Conservation (phyloP, 768 basidiomycete genomes). For the Hygrophorus pudorinus region DNA sequence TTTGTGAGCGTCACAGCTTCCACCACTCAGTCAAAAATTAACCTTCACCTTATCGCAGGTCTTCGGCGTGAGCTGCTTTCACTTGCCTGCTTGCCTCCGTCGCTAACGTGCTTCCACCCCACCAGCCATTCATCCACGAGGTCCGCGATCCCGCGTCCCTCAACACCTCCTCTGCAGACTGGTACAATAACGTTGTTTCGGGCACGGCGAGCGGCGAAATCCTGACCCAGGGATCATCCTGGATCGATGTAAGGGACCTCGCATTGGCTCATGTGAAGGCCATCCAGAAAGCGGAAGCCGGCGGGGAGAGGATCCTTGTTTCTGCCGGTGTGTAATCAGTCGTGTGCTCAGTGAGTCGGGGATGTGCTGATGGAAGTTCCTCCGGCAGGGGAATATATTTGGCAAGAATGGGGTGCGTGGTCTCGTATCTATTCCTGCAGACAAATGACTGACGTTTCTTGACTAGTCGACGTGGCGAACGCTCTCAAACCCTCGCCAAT, state of each 20-base stretch:
- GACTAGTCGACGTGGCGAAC: slow-evolving; percentile 28
- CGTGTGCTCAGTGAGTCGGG: neutral
- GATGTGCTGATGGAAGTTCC: neutral
- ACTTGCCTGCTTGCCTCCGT: neutral
- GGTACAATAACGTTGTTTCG: slow-evolving; percentile 19
- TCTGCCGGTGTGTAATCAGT: neutral
- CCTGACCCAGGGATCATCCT: slow-evolving; percentile 13
- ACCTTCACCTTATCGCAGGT: slow-evolving; percentile 14
- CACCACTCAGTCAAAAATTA: neutral
- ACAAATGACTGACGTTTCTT: neutral
- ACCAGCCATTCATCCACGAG: slow-evolving; percentile 35
- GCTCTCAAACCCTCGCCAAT: slow-evolving; percentile 20
- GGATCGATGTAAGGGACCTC: slow-evolving; percentile 37
- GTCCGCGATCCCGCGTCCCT: slow-evolving; percentile 23
- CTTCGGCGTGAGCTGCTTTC: slow-evolving; percentile 18
- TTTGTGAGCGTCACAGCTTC: slow-evolving; percentile 22
- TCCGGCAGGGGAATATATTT: slow-evolving; percentile 11
- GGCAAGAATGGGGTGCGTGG: slow-evolving; percentile 21
- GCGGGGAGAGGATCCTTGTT: slow-evolving; percentile 37
- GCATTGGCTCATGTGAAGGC: slow-evolving; percentile 39
- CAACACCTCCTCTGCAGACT: slow-evolving; percentile 26
- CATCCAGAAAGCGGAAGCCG: slow-evolving; percentile 33
- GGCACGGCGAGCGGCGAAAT: slow-evolving; percentile 14
- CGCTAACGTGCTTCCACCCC: neutral
- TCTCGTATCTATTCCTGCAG: neutral